A percentile compares a stretch with the other conserved stretches of the same genome.
phyloP scores from a whole-genome alignment of 1,284 basidiomycete genomes.

The Erythrobasidium hasegawianum region DNA sequence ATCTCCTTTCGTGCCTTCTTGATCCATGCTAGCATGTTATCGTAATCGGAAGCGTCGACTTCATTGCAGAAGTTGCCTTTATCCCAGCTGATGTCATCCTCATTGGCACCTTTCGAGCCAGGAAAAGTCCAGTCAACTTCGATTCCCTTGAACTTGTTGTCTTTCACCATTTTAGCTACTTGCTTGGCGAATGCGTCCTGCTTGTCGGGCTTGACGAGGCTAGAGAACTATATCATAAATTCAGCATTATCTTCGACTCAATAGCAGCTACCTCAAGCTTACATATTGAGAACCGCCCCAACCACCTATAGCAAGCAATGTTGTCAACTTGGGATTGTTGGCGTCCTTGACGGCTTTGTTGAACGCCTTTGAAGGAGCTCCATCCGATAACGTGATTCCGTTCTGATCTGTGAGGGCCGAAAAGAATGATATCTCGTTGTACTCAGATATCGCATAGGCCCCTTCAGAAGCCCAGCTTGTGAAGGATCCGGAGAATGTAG shows the following conservation, averaged over 20 bases:
- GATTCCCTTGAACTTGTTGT: slow-evolving; percentile 4
- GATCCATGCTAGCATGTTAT: slow-evolving; percentile 9
- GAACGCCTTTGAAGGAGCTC: not conserved
- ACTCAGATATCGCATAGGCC: not conserved
- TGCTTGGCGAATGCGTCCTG: slow-evolving; percentile 1
- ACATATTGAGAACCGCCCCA: slow-evolving; percentile 17
- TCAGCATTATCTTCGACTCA: not conserved
- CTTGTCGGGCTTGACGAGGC: not conserved
- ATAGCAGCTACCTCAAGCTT: no score
- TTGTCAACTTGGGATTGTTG: not conserved
- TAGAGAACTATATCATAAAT: slow-evolving; percentile 9
- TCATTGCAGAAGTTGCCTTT: slow-evolving; percentile 11
- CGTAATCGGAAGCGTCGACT: slow-evolving; percentile 3
- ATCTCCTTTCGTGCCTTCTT: slow-evolving; percentile 6
- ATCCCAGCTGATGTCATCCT: not conserved
- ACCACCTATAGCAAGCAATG: slow-evolving; percentile 8
- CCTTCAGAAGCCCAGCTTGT: not conserved
- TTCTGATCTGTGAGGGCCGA: not conserved
- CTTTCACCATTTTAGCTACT: not conserved
- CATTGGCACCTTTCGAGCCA: slow-evolving; percentile 2
- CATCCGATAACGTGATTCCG: not conserved
- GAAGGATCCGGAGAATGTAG: not conserved
- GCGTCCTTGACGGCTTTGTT: not conserved
- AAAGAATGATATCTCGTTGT: slow-evolving; percentile 24
- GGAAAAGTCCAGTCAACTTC: slow-evolving; percentile 21